Percentiles rank a stretch among this genome's conserved stretches.
phyloP scores from a whole-genome alignment of 2,329 filamentous ascomycete species.

The Purpureocillium takamizusanense region DNA sequence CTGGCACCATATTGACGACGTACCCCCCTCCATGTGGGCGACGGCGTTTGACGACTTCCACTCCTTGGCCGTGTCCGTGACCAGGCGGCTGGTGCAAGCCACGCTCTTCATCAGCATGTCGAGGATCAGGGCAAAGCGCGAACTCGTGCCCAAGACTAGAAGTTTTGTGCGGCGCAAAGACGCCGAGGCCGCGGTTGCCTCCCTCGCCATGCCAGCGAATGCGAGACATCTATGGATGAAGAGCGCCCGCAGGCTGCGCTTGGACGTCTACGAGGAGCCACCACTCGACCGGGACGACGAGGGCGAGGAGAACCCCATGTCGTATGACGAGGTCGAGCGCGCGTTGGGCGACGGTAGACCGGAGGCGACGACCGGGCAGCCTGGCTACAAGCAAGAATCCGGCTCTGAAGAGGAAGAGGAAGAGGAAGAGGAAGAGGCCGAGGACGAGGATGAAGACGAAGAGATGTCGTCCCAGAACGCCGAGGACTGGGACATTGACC shows the following conservation, averaged over 20 bases:
- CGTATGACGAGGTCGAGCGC: constrained; percentile 34
- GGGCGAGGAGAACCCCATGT: constrained; percentile 22
- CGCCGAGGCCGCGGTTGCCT: constrained; percentile 38
- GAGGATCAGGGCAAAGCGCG: constrained; percentile 46
- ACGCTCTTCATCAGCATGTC: constrained; percentile 63
- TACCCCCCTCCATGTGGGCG: constrained; percentile 60
- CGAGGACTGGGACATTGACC: constrained; percentile 19
- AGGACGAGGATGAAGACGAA: constrained; percentile 7
- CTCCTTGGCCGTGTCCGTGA: constrained; percentile 56
- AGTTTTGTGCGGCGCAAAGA: constrained; percentile 32
- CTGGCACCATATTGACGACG: constrained; percentile 54
- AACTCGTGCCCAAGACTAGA: constrained; percentile 17
- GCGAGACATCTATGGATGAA: constrained; percentile 35
- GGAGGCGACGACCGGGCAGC: constrained; percentile 1
- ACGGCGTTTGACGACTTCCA: constrained; percentile 73
- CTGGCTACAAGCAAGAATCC: not conserved
- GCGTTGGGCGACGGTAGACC: constrained; percentile 15
- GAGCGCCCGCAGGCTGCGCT: constrained; percentile 37
- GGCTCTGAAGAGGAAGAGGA: constrained; percentile 9
- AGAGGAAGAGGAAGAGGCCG: constrained; percentile 9
- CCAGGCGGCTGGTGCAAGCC: constrained; percentile 60
- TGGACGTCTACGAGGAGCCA: constrained; percentile 35
- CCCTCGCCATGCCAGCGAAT: constrained; percentile 32
- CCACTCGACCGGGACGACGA: constrained; percentile 12
- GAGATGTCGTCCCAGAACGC: constrained; percentile 12